These are phyloP conservation scores for Cryphonectria japonica DNA, from an alignment of 2,329 filamentous ascomycete genomes.

Conservation along the genomic window DNA sequence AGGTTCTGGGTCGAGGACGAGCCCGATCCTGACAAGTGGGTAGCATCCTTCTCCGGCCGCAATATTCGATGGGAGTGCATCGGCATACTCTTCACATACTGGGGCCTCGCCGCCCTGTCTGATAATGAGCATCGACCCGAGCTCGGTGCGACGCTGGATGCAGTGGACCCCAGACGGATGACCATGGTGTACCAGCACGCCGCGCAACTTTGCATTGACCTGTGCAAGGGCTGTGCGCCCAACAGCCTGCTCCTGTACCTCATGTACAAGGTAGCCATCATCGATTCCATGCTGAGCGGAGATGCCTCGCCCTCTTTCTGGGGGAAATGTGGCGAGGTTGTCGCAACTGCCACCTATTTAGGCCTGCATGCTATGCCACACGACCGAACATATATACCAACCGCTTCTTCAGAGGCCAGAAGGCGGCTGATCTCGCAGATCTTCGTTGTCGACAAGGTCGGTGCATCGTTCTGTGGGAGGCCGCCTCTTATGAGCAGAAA, in stretches of 20 bases:
- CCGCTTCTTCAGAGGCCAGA: slow-evolving; percentile 42
- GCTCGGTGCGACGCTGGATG: neutral
- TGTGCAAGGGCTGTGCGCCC: slow-evolving; percentile 37
- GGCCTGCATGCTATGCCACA: slow-evolving; percentile 39
- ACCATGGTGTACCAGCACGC: slow-evolving; percentile 37
- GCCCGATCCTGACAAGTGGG: slow-evolving; percentile 42
- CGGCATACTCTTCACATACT: slow-evolving; percentile 42
- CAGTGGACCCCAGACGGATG: slow-evolving; percentile 19
- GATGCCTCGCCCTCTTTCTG: slow-evolving; percentile 45
- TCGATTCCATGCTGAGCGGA: slow-evolving; percentile 44
- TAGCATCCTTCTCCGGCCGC: slow-evolving; percentile 43
- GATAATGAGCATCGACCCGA: slow-evolving; percentile 13
- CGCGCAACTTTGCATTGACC: slow-evolving; percentile 34
- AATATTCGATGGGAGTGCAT: slow-evolving; percentile 50
- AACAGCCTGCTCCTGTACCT: slow-evolving; percentile 47
- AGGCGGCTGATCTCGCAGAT: slow-evolving; percentile 41
- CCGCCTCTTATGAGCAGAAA: slow-evolving; percentile 57
- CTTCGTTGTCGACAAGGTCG: slow-evolving; percentile 53
- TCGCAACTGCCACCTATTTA: slow-evolving; percentile 43
- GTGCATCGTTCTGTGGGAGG: slow-evolving; percentile 56
- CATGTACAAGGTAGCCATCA: slow-evolving; percentile 39
- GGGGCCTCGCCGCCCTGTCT: slow-evolving; percentile 28
- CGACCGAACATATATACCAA: slow-evolving; percentile 36
- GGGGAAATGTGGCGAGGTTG: slow-evolving; percentile 40
- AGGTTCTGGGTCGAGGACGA: slow-evolving; percentile 42